Evolutionary conservation across 352 stramenopile species (phyloP), one percentile per base, ranked within the genome.

Genomic region (Globisporangium recalcitrans): DNA sequence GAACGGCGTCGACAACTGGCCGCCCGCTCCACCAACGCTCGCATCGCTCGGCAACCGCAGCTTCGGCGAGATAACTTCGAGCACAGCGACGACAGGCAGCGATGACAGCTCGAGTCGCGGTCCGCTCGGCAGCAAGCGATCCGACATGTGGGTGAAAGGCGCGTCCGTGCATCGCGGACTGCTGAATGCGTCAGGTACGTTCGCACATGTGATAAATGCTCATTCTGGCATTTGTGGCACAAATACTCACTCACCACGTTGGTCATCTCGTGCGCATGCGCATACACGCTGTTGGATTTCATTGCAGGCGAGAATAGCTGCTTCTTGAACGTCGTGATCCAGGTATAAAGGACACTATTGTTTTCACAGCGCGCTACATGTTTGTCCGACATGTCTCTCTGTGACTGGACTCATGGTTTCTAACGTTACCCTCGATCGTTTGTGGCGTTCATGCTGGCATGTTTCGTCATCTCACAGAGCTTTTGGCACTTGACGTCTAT

Each of bases 401-500:
- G n/a, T n/a, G n/a, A n/a, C 13, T 53, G 47, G 10, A 27, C 7
- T 53, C 47, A 54, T 36, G 11, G 22, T 11, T 32, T 9, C 8
- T 38, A 38, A 9, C 32, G 14, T 38, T 38, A 8, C 14, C 24
- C 8, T 52, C n/a, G 8, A 52, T 10, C 46, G 22, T 32, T n/a
- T n/a, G n/a, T n/a, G n/a, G 0, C 22, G 46, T 27, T 32, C n/a
- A n/a, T 52, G 46, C 13, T 38, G 11, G 22, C 3, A 32, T 52
- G 44, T 13, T 32, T 51, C 51, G 21, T 19, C 31, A 32, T 52
- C 26, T 10, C 62, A 24, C 38, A 96, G 71, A 95, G 85, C 70
- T 93, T 96, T 63, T 96, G 88, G 88, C 87, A 95, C 63, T 80
- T 96, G 62, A 88, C 83, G 22, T 89, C 82, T 21, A 92, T 96